Base-by-base conservation (phyloP, 768 basidiomycete genomes). In the Boletus huronensis region DNA sequence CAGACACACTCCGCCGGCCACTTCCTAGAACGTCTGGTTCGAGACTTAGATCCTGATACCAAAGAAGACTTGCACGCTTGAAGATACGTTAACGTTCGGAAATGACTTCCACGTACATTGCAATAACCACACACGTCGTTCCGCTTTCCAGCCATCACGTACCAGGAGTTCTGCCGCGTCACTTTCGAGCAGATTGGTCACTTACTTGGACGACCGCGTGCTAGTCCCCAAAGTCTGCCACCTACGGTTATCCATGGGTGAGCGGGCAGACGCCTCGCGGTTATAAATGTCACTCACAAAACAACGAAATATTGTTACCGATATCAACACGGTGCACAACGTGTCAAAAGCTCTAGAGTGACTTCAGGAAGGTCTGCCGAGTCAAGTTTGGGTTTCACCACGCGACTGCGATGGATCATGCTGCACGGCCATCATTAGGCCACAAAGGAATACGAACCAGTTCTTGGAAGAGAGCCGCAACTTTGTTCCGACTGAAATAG, bases 31-130 rank as follows among this genome's bases (percentile, higher is more conserved):
- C 17, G n/a, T 9, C n/a, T n/a, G 36, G n/a, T 36, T 17, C 16
- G 36, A 10, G 36, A 38, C 36, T 2, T 19, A 38, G 36, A 36
- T 36, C 36, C 8, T 54, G 5, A 50, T 32, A 19, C 25, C 47
- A n/a, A 62, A 53, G 44, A 48, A 51, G 3, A 44, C 23, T 13
- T 54, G 56, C 19, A 55, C 36, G n/a, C 57, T 55, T 41, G 36
- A 44, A 48, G 48, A 28, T n/a, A 19, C 32, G n/a, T n/a, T n/a
- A 17, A 52, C 13, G 21, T 6, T 23, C 39, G 34, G 16, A 38
- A 10, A 13, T 36, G 16, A 14, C 19, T 29, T 36, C 1, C 28
- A 34, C 49, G 31, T 48, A 62, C 49, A n/a, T 32, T 31, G 48
- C 39, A 43, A 52, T 48, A 38, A 51, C n/a, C 11, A 51, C 21